Percentiles rank a stretch among this genome's conserved stretches.
These are phyloP conservation scores for Hypoxylon rickii DNA, from an alignment of 495 filamentous ascomycete species.

Conservation along the genomic window DNA sequence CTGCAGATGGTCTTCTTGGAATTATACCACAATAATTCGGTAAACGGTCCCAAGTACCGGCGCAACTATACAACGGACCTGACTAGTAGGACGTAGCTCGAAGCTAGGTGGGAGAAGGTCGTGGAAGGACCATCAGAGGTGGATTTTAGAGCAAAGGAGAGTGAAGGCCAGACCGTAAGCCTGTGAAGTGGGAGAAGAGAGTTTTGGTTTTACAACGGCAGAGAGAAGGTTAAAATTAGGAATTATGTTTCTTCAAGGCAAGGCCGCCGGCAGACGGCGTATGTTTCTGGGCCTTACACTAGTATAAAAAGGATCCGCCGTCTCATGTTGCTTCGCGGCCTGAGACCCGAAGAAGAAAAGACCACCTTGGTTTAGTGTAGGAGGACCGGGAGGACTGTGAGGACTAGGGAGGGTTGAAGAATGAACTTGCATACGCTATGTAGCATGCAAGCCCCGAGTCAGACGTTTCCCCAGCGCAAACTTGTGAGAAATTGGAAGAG, in stretches of 20 bases:
- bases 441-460: constrained; percentile 14
- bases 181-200: constrained; percentile 16
- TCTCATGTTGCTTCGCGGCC: constrained; percentile 25
- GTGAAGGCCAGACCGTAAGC: constrained; percentile 17
- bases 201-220: too few relatives aligned
- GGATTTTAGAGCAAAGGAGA: constrained; percentile 20
- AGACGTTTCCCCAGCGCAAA: constrained; percentile 19
- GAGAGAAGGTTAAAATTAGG: constrained; percentile 22
- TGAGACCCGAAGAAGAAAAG: constrained; percentile 8
- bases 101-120: constrained; percentile 12
- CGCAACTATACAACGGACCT: constrained; percentile 8
- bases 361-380: too few relatives aligned
- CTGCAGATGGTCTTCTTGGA: constrained; percentile 10
- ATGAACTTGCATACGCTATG: constrained; percentile 7
- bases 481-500: constrained; percentile 14
- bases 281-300: constrained; percentile 9
- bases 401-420: background rate
- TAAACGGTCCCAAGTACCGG: constrained; percentile 9
- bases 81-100: constrained; percentile 25
- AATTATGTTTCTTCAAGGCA: constrained; percentile 18
- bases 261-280: constrained; percentile 12
- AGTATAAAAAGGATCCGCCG: constrained; percentile 10
- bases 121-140: constrained; percentile 12
- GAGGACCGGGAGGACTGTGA: too few relatives aligned
- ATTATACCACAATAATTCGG: constrained; percentile 12